Evolutionary conservation across 768 basidiomycete genomes (phyloP).

Genomic region (Boletus coccyginus): DNA sequence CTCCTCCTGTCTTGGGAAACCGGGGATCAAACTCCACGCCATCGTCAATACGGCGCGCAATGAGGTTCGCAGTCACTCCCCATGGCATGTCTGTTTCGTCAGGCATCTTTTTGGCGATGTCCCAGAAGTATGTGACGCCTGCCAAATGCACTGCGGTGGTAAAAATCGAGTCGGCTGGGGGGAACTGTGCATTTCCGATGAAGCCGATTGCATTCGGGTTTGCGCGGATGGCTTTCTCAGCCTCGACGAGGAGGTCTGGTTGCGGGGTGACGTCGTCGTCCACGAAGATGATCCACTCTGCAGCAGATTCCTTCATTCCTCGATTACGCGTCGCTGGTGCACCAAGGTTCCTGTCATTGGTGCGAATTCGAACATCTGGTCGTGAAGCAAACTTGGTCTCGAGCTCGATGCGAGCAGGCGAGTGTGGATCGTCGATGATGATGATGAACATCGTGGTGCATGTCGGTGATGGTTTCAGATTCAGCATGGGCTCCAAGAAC

Average conservation of each 20-base stretch:
- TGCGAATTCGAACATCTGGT: constrained; percentile 52
- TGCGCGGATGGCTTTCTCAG: constrained; percentile 45
- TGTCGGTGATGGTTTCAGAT: constrained; percentile 39
- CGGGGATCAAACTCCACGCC: constrained; percentile 42
- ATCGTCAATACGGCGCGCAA: constrained; percentile 45
- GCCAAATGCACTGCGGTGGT: constrained; percentile 54
- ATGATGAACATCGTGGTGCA: constrained; percentile 55
- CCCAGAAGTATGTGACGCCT: constrained; percentile 61
- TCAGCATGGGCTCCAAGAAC: constrained; percentile 44
- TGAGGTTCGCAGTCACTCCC: constrained; percentile 62
- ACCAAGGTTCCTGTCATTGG: constrained; percentile 46
- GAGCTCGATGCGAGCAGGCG: constrained; percentile 39
- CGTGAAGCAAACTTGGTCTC: constrained; percentile 39
- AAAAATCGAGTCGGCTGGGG: constrained; percentile 45
- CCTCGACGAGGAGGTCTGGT: constrained; percentile 41
- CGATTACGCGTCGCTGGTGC: constrained; percentile 55
- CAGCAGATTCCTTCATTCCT: constrained; percentile 52
- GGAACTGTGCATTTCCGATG: constrained; percentile 51
- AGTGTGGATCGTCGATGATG: constrained; percentile 54
- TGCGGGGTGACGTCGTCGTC: constrained; percentile 54
- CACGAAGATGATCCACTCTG: constrained; percentile 58
- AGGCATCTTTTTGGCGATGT: constrained; percentile 49
- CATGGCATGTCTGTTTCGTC: constrained; percentile 48
- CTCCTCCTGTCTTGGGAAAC: constrained; percentile 64
- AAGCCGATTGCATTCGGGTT: constrained; percentile 52